Evolutionary conservation across 179 eudicot genomes (phyloP).

Genomic region (Spergularia azorica): DNA sequence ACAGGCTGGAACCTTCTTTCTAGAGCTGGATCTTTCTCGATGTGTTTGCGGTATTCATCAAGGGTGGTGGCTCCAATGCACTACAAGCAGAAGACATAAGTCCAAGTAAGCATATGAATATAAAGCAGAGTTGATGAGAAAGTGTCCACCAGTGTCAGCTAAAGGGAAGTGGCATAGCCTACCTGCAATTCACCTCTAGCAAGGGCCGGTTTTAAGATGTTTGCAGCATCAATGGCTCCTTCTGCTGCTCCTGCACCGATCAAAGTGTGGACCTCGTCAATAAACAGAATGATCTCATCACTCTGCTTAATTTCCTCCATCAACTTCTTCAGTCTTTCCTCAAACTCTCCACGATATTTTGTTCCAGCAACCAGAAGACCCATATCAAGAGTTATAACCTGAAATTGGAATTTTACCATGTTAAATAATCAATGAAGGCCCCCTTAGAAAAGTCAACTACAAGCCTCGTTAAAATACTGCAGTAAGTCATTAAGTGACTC

Average conservation of each 20-base stretch:
- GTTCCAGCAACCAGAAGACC: slow-evolving; percentile 96
- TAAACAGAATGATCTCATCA: slow-evolving; percentile 79
- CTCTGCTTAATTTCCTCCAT: slow-evolving; percentile 90
- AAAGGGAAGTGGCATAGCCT: slow-evolving; percentile 10
- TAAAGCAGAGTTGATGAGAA: neutral
- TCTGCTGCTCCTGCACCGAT: slow-evolving; percentile 98
- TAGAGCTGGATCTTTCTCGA: slow-evolving; percentile 90
- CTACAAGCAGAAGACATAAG: slow-evolving; percentile 25
- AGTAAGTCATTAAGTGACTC: neutral
- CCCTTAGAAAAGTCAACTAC: too few relatives aligned
- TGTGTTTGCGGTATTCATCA: slow-evolving; percentile 87
- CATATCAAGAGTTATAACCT: slow-evolving; percentile 96
- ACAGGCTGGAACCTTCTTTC: slow-evolving; percentile 93
- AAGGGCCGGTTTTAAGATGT: slow-evolving; percentile 90
- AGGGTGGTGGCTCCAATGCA: slow-evolving; percentile 95
- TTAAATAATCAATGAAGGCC: slow-evolving; percentile 2
- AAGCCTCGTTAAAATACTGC: neutral
- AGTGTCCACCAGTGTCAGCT: neutral
- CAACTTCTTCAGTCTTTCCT: slow-evolving; percentile 80
- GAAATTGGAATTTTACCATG: slow-evolving; percentile 20
- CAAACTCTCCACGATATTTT: slow-evolving; percentile 94
- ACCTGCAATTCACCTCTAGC: slow-evolving; percentile 98
- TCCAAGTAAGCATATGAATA: neutral
- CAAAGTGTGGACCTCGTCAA: slow-evolving; percentile 92
- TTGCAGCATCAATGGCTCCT: slow-evolving; percentile 99